These are phyloP conservation scores for Pichia sporocuriosa DNA, from an alignment of 805 yeast species.

Conservation along the genomic window DNA sequence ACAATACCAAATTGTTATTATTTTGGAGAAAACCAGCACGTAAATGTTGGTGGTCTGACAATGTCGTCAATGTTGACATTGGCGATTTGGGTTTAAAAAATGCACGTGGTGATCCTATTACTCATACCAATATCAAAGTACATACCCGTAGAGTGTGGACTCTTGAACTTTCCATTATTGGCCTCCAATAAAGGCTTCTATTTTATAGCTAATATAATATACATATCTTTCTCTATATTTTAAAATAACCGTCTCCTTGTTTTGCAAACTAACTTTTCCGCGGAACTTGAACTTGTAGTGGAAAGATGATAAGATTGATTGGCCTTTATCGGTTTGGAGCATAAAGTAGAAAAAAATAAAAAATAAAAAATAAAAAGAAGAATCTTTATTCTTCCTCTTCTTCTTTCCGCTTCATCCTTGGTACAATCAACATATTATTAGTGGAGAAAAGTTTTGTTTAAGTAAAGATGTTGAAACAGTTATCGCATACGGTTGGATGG, in stretches of 20 bases:
- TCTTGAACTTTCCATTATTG: constrained; percentile 82
- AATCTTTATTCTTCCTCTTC: not conserved
- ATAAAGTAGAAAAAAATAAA: too few relatives aligned
- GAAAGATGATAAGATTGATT: too few relatives aligned
- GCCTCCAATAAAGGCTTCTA: constrained; percentile 67
- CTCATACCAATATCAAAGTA: constrained; percentile 48
- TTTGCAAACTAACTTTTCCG: too few relatives aligned
- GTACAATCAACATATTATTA: too few relatives aligned
- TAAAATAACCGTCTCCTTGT: too few relatives aligned
- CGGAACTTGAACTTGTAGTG: too few relatives aligned
- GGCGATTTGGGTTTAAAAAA: constrained; percentile 21
- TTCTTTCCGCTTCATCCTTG: too few relatives aligned
- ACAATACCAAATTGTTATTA: constrained; percentile 57
- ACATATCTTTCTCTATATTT: too few relatives aligned
- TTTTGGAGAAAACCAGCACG: constrained; percentile 98
- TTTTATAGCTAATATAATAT: too few relatives aligned
- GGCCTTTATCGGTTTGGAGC: too few relatives aligned
- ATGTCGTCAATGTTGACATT: constrained; percentile 41
- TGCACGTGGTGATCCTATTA: constrained; percentile 22
- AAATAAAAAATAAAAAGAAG: too few relatives aligned
- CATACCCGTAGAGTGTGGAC: constrained; percentile 97
- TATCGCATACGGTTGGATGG: constrained; percentile 24
- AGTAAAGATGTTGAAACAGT: not conserved
- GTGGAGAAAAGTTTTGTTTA: too few relatives aligned
- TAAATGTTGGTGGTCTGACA: constrained; percentile 96